A percentile compares a stretch with the other conserved stretches of the same genome.
phyloP scores from a whole-genome alignment of 2,329 filamentous ascomycete species.

The Malbranchea zuffiana region DNA sequence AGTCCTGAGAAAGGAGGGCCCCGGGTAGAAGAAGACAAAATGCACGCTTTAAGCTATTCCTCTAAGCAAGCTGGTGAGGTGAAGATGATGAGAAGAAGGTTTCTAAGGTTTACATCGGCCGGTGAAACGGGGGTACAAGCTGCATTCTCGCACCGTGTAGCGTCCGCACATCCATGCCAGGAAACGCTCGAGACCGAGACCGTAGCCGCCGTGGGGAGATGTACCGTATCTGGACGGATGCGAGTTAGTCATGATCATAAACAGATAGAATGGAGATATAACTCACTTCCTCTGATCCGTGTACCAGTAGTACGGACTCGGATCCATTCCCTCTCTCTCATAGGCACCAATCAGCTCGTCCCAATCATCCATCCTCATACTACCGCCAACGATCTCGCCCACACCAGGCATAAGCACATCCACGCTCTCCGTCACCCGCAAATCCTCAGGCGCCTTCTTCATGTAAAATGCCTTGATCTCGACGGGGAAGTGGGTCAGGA shows the following conservation, averaged over 20 bases:
- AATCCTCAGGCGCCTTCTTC: conserved; percentile 72
- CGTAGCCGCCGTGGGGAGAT: conserved; percentile 85
- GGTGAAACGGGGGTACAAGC: conserved; percentile 42
- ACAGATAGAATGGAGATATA: conserved; percentile 10
- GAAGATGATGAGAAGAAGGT: background rate
- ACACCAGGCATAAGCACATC: conserved; percentile 85
- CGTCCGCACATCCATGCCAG: conserved; percentile 57
- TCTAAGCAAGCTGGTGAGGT: too few relatives aligned
- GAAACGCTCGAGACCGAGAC: conserved; percentile 78
- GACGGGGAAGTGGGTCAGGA: conserved; percentile 91
- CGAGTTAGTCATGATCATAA: conserved; percentile 9
- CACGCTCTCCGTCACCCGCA: conserved; percentile 81
- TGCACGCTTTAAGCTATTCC: too few relatives aligned
- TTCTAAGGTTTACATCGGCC: conserved; percentile 37
- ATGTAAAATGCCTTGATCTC: conserved; percentile 99
- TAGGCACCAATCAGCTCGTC: conserved; percentile 85
- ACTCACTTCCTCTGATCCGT: conserved; percentile 89
- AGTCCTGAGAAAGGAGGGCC: too few relatives aligned
- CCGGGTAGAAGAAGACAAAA: too few relatives aligned
- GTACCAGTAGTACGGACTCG: conserved; percentile 93
- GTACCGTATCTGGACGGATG: conserved; percentile 64
- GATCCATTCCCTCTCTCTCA: conserved; percentile 72
- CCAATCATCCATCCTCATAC: conserved; percentile 89
- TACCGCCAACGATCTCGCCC: conserved; percentile 91
- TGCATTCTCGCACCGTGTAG: conserved; percentile 52